Base-by-base conservation (phyloP, 768 basidiomycete species). In the Hericium coralloides region DNA sequence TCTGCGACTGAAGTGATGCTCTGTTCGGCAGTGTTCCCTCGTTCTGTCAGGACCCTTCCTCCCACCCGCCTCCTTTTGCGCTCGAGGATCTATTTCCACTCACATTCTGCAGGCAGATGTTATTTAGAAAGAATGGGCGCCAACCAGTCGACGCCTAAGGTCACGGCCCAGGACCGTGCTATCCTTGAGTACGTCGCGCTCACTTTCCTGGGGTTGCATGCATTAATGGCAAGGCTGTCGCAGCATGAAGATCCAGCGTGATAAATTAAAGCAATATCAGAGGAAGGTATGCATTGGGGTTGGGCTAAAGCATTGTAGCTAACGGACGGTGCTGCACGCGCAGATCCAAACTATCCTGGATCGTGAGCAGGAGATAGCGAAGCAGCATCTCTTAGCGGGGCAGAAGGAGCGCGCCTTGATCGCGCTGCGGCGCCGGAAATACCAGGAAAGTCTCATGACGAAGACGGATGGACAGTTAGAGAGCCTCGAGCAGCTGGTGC, bases 221-320 rank as follows among this genome's bases (percentile, higher is more conserved):
- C 55, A 31, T 52, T 39, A 50, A 59, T 59, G 58, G 61, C 54
- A 68, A 25, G 55, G 53, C 64, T 59, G 31, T 9, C 55, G 53
- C 67, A 98, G 95, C 68, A 80, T 99, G 63, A 98, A 99, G 72
- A 71, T 97, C 49, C 97, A 99, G 70, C 80, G 97, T 37, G 97
- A 99, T 73, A 98, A 95, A 70, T 74, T 99, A 59, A 88, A 82
- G 69, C 91, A 95, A 69, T 99, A 98, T 67, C 97, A 95, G 80
- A 92, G 85, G 76, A 87, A 87, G 80, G 95, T 91, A 57, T 26
- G 77, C 48, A 18, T 4, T 25, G 12, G 17, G 49, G 47, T 17
- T 22, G 23, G 37, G 20, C 31, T 43, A 26, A n/a, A n/a, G 52
- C 20, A 57, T 23, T 23, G 15, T 22, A 3, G 22, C 37, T 49